These are phyloP conservation scores for Lichtheimia hyalospora DNA, from an alignment of 371 early-diverging fungal species.

Conservation along the genomic window DNA sequence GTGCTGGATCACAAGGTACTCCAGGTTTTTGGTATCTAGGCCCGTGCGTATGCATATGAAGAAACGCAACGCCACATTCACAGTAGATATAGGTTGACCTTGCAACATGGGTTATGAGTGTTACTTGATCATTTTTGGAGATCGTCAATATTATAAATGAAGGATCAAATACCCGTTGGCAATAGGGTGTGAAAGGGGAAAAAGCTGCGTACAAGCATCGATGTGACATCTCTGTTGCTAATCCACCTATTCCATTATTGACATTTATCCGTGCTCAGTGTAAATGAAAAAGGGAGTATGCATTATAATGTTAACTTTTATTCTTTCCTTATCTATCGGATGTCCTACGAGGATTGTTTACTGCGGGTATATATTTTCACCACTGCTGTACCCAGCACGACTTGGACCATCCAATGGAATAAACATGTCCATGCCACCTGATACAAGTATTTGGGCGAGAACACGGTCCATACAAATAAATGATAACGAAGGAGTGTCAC, in stretches of 20 bases:
- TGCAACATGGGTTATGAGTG: background rate
- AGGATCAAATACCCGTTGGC: background rate
- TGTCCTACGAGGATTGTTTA: background rate
- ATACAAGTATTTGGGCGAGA: conserved; percentile 82
- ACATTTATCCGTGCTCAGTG: background rate
- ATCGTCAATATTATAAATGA: background rate
- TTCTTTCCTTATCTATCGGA: background rate
- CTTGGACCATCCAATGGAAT: conserved; percentile 48
- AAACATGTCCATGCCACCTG: conserved; percentile 68
- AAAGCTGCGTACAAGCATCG: background rate
- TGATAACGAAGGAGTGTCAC: conserved; percentile 71
- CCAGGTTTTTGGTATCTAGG: background rate
- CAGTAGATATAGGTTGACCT: background rate
- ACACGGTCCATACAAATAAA: conserved; percentile 85
- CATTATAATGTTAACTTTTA: too few relatives aligned
- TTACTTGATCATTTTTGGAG: background rate
- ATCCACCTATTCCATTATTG: background rate
- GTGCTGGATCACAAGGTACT: background rate
- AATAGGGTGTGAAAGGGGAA: too few relatives aligned
- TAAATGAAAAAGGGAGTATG: too few relatives aligned
- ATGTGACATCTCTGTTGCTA: background rate
- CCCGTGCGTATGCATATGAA: background rate
- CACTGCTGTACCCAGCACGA: conserved; percentile 17
- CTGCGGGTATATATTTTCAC: conserved; percentile 1
- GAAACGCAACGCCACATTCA: background rate